These are phyloP conservation scores for Thelephora aurantiotincta DNA, from an alignment of 768 basidiomycete genomes.

Conservation along the genomic window DNA sequence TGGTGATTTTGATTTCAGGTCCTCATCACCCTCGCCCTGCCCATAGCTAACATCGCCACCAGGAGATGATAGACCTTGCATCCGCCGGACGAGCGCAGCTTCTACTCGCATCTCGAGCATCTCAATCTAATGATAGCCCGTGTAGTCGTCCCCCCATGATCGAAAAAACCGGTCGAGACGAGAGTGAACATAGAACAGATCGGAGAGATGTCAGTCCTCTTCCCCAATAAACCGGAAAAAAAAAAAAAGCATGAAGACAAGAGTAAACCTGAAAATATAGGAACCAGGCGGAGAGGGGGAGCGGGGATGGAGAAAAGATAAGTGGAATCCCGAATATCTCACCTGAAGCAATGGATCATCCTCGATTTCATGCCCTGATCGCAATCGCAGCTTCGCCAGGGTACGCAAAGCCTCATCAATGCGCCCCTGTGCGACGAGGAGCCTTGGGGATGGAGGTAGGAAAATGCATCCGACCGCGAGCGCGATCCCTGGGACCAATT, in stretches of 20 bases:
- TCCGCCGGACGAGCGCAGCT: conserved; percentile 33
- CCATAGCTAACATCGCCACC: no score
- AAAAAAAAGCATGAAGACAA: neutral
- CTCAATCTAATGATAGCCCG: conserved; percentile 34
- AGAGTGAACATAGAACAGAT: neutral
- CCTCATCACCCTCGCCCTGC: neutral
- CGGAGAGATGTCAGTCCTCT: neutral
- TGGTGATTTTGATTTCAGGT: neutral
- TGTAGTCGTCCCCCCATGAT: no score
- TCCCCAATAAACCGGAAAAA: no score
- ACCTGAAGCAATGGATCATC: conserved; percentile 40
- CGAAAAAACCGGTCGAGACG: neutral
- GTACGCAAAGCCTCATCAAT: conserved; percentile 42
- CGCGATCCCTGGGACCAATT: conserved; percentile 53
- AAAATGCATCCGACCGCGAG: conserved; percentile 47
- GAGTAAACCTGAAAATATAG: neutral
- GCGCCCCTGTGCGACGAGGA: conserved; percentile 40
- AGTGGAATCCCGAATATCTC: neutral
- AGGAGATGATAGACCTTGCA: conserved; percentile 4
- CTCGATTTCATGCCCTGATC: conserved; percentile 28
- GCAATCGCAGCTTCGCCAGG: conserved; percentile 41
- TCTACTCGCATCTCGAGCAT: conserved; percentile 67
- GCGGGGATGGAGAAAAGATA: neutral
- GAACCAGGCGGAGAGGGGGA: neutral
- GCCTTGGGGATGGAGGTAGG: conserved; percentile 48